Evolutionary conservation across 805 yeast species (phyloP), one percentile per base, ranked within the genome.

Genomic region (Spathaspora arborariae): DNA sequence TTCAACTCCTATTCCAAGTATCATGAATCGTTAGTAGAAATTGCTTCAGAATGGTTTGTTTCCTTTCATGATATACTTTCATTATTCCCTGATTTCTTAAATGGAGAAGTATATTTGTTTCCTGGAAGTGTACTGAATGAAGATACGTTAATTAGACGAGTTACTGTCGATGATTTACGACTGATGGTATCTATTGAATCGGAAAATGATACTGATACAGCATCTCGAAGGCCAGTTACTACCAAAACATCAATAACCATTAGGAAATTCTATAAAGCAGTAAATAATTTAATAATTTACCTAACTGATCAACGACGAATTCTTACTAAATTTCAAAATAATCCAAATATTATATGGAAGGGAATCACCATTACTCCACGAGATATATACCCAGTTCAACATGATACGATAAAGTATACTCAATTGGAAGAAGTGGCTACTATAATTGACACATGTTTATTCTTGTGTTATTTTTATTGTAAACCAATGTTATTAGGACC

Each of bases 401-500:
- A 51, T 5, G 56, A 57, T 22, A 52, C 60, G 11, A 13, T 24
- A 15, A 44, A 58, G n/a, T 46, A 56, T n/a, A 45, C 51, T 6
- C 50, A 57, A 20, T 48, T 71, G 33, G 54, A 55, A 4, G 58
- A 61, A 19, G 55, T 67, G 19, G 76, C 78, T 0, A 61, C 71
- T 9, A 65, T 80, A 40, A 78, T 94, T 2, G 99, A 92, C 58
- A 85, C 96, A 0, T 75, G 88, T 1, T 70, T 94, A 16, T 88
- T 92, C 56, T 72, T 80, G 44, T 80, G 94, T 49, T 92, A 94
- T 59, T 70, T 81, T 48, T 59, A 80, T n/a, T 79, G 80, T 24
- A 80, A 80, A 45, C 86, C 88, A 0, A 76, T 84, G 51, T 72
- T 92, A 60, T 76, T 92, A 11, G 96, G 92, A 0, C 94, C 98